These are phyloP conservation scores for Pseudocercospora cruenta DNA, from an alignment of 2,329 filamentous ascomycete species.

Conservation along the genomic window DNA sequence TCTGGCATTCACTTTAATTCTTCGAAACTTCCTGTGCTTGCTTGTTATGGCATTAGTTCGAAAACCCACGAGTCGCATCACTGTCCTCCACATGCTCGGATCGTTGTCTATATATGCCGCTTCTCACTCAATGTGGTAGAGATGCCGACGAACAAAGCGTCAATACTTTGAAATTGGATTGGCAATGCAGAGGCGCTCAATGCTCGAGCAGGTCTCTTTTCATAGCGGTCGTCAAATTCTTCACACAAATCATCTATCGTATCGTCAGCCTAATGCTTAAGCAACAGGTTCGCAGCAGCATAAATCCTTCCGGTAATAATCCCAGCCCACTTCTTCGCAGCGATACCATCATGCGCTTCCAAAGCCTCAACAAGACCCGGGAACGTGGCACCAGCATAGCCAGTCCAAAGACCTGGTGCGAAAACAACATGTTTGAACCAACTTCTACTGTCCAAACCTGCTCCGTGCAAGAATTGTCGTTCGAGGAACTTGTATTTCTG, in stretches of 20 bases:
- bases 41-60: not conserved
- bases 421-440: constrained; percentile 98
- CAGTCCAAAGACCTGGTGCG: constrained; percentile 88
- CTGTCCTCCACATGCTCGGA: too few relatives aligned
- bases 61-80: too few relatives aligned
- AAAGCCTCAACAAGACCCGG: constrained; percentile 67
- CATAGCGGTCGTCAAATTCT: not conserved
- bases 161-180: too few relatives aligned
- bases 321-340: constrained; percentile 46
- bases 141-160: too few relatives aligned
- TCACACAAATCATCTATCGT: not conserved
- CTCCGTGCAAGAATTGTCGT: constrained; percentile 73
- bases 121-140: too few relatives aligned
- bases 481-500: constrained; percentile 83
- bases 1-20: not conserved
- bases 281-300: constrained; percentile 25
- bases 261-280: constrained; percentile 7
- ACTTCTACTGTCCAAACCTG: constrained; percentile 74
- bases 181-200: too few relatives aligned
- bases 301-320: constrained; percentile 43
- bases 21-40: not conserved
- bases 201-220: not conserved
- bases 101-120: too few relatives aligned
- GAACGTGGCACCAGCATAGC: constrained; percentile 76
- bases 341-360: constrained; percentile 50